Base-by-base conservation (phyloP, 164 flowering plant genomes). In the Houttuynia cordata region DNA sequence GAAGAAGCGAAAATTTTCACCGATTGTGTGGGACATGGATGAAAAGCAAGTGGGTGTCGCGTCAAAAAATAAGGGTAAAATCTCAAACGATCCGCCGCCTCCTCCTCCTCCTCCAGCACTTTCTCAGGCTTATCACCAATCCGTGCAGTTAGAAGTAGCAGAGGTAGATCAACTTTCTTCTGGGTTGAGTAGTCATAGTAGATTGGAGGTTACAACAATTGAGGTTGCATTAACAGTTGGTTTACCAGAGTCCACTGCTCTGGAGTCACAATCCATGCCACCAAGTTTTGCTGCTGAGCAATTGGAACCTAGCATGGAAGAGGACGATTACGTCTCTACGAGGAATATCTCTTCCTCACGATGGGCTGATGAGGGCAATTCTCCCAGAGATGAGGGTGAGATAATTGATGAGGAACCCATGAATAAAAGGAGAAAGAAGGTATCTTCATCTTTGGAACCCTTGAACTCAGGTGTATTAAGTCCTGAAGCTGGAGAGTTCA, bases 321-420 rank as follows among this genome's bases (percentile, higher is more conserved):
- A 83, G 52, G 98, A 85, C 17, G 85, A 84, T 56, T 68, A 69
- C 74, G 77, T 74, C 23, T 78, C 87, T 4, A 75, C 79, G 0
- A 60, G 85, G 70, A 77, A 82, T 53, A 87, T 92, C 54, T 83
- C 86, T 57, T 74, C 96, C 21, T 92, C 98, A n/a, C 74, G 98
- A 53, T 92, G 98, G 98, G 97, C 97, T 53, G 81, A 73, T 73
- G 85, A 80, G 37, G 62, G 66, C 53, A 72, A 68, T 62, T 87
- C 91, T 34, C 83, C 93, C 13, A 72, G 63, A 34, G 59, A 56
- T 47, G 60, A 56, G 20, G 54, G 62, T 25, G 63, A 19, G 53
- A 13, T 59, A 41, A 56, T 60, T 37, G 68, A 56, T 21, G 67
- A 63, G 8, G 72, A 61, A 30, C 71, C 41, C 13, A 49, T 58